A percentile compares a stretch with the other conserved stretches of the same genome.
These are phyloP conservation scores for Beta corolliflora DNA, from an alignment of 179 eudicot species.

Conservation along the genomic window DNA sequence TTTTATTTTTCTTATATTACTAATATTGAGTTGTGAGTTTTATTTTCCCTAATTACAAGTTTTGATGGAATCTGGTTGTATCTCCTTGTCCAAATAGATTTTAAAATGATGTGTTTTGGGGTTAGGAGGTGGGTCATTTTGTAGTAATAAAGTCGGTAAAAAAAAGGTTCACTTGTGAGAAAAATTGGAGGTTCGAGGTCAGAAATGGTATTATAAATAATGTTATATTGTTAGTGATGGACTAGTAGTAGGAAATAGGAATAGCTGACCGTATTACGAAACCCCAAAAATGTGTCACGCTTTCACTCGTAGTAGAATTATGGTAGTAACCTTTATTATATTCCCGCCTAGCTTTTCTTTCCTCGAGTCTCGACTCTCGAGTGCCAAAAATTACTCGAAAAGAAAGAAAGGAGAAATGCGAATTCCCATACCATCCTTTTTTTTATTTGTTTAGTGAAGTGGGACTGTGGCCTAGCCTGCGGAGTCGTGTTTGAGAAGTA, in stretches of 20 bases:
- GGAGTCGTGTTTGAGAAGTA: too few species aligned
- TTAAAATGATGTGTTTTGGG: neutral
- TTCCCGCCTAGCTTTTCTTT: constrained; percentile 24
- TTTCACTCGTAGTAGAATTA: neutral
- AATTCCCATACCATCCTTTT: constrained; percentile 26
- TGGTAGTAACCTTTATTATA: constrained; percentile 17
- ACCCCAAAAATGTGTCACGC: constrained; percentile 31
- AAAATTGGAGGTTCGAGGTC: neutral
- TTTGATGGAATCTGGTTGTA: neutral
- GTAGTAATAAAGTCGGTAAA: neutral
- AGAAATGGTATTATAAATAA: neutral
- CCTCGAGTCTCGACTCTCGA: too few species aligned
- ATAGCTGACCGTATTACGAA: constrained; percentile 18
- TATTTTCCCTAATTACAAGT: too few species aligned
- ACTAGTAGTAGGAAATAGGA: neutral
- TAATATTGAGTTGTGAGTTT: too few species aligned
- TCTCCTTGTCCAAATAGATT: neutral
- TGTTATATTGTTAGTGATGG: too few species aligned
- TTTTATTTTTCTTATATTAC: too few species aligned
- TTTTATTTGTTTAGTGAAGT: constrained; percentile 14
- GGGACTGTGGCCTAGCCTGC: neutral
- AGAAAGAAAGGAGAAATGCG: constrained; percentile 7
- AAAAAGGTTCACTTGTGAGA: neutral
- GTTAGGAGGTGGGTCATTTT: constrained; percentile 17
- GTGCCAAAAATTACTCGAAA: constrained; percentile 24